A percentile compares a stretch with the other conserved stretches of the same genome.
These are phyloP conservation scores for Echium plantagineum DNA, from an alignment of 257 asterid genomes.

Conservation along the genomic window DNA sequence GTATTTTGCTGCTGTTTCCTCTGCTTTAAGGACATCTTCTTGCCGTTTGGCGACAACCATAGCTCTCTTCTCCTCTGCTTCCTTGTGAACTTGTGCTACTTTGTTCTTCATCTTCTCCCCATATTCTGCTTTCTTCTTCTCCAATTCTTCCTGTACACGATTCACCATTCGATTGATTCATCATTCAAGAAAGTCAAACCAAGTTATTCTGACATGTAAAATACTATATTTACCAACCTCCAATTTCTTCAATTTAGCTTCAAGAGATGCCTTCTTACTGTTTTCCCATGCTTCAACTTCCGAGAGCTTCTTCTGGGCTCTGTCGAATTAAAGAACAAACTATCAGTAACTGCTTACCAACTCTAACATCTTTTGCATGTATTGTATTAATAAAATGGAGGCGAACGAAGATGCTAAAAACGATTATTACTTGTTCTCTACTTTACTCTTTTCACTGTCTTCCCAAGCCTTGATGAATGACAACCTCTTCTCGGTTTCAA, in stretches of 20 bases:
- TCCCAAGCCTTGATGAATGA: slow-evolving; percentile 84
- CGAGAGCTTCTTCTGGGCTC: slow-evolving; percentile 67
- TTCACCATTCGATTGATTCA: not conserved
- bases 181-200: not conserved
- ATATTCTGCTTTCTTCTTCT: slow-evolving; percentile 62
- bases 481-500: slow-evolving; percentile 46
- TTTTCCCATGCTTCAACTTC: slow-evolving; percentile 73
- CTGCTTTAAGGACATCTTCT: slow-evolving; percentile 51
- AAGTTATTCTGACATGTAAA: not conserved
- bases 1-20: slow-evolving; percentile 57
- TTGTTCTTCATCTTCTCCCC: slow-evolving; percentile 59
- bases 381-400: too few relatives aligned
- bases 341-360: not conserved
- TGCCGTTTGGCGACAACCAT: slow-evolving; percentile 42
- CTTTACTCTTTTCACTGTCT: slow-evolving; percentile 63
- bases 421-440: slow-evolving; percentile 56
- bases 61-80: slow-evolving; percentile 75
- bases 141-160: slow-evolving; percentile 44
- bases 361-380: not conserved
- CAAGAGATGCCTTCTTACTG: slow-evolving; percentile 57
- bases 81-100: slow-evolving; percentile 55
- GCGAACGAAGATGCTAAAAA: not conserved
- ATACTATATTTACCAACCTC: slow-evolving; percentile 37
- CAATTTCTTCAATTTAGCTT: slow-evolving; percentile 47
- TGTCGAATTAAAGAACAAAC: slow-evolving; percentile 11